Evolutionary conservation across 164 flowering plant species (phyloP), one percentile per base, ranked within the genome.

Genomic region (Magnolia officinalis): DNA sequence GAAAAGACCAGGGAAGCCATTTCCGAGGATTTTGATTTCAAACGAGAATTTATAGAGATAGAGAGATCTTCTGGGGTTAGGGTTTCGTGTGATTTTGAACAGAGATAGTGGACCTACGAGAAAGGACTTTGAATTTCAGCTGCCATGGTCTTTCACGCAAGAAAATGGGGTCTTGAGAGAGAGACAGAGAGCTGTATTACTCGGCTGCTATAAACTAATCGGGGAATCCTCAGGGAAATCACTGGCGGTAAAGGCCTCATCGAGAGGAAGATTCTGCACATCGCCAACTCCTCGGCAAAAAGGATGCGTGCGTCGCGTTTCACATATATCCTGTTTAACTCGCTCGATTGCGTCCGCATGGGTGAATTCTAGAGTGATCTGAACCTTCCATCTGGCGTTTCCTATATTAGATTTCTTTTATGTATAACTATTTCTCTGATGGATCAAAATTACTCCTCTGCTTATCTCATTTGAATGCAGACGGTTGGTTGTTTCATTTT

Each of bases 1-100:
- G 75, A 78, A 0, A 77, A 67, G 6, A 75, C 74, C 59, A 82
- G 50, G 64, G 85, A 75, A n/a, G 83, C 61, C 82, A 82, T 80
- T 19, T 67, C n/a, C 70, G 2, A 29, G 24, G 45, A 37, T 37
- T 37, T 37, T 37, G 45, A 37, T 37, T 37, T 37, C 37, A 67
- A 29, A 67, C 14, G 23, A 26, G 37, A 26, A 26, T 67, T 31
- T 26, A 10, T 11, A 24, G 8, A 2, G 18, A 14, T 11, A 20
- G 13, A 20, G 11, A 13, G 19, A 14, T 13, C 16, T 31, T 67
- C 71, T 26, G 14, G 18, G 50, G 50, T 67, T 66, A 24, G 69
- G 69, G 69, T 66, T 64, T 67, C 16, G 50, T 29, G 71, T 26
- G 18, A 55, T 55, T 1, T 10, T 10, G 61, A 55, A 16, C 61